Evolutionary conservation across 306 rosid species (phyloP).

Genomic region (Dalbergia cochinchinensis): DNA sequence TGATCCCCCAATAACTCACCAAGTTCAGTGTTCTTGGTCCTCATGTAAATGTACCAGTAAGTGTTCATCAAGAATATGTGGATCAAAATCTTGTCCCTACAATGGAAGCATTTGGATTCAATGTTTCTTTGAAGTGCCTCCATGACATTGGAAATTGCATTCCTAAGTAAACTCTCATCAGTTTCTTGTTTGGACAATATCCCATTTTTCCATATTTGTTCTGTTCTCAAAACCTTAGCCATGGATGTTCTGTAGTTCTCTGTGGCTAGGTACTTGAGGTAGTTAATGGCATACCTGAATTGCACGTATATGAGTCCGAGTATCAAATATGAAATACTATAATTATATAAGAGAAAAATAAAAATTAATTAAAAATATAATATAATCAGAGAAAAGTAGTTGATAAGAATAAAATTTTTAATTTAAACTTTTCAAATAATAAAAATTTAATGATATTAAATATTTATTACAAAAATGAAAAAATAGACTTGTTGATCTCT

Average conservation of each 20-base stretch:
- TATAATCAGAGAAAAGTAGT: no score
- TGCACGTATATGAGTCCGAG: no score
- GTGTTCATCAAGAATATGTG: constrained; percentile 77
- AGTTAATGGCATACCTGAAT: constrained; percentile 71
- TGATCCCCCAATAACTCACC: constrained; percentile 74
- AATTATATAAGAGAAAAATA: no score
- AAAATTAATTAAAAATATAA: no score
- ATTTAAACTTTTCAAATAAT: no score
- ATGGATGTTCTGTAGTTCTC: constrained; percentile 60
- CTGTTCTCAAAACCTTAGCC: constrained; percentile 77
- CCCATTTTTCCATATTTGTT: constrained; percentile 78
- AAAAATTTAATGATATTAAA: no score
- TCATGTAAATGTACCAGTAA: constrained; percentile 93
- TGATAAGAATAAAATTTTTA: no score
- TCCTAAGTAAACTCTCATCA: constrained; percentile 59
- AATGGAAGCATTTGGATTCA: constrained; percentile 65
- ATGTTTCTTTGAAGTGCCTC: constrained; percentile 86
- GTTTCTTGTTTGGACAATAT: constrained; percentile 46
- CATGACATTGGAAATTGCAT: constrained; percentile 72
- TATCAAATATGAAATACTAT: no score
- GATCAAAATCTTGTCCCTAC: constrained; percentile 63
- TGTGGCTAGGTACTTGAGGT: constrained; percentile 76
- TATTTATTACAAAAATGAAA: no score
- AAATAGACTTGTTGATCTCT: no score
- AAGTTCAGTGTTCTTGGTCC: constrained; percentile 80